Evolutionary conservation across 257 asterid species (phyloP), one percentile per base, ranked within the genome.

Genomic region (Perilla frutescens): DNA sequence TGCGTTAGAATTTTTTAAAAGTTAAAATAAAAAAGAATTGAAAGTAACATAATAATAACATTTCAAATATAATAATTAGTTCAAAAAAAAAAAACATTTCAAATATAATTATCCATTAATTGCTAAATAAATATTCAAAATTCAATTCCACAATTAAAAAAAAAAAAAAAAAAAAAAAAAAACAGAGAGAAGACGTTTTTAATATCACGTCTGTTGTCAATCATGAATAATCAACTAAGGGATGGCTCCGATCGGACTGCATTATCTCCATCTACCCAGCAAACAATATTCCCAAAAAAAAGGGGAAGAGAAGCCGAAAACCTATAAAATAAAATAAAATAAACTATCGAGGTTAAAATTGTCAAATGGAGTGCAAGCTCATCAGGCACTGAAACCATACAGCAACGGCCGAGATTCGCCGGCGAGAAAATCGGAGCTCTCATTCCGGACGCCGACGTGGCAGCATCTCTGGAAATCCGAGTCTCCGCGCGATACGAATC

Each of bases 371-470:
- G 70, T 8, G 37, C 29, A 1, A 51, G 20, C 73, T 51, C 54
- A 73, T 77, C 80, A 79, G 41, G 78, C 72, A 9, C 70, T 82
- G 78, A 67, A 83, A 4, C 87, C 87, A 26, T 81, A 77, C 34
- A 92, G 84, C 82, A 92, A 48, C 69, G 96, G 86, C 43, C 83
- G 83, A 49, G 96, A 79, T 73, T 92, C 92, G 50, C 81, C 76
- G 66, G 71, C 66, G 63, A 73, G 49, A 1, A 32, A 8, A 56
- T 75, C 84, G 11, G 82, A 66, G 41, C 66, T 69, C 57, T 64
- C 78, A 66, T 53, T 79, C 75, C 82, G 73, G 66, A 41, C 54
- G 48, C 85, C 85, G 56, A 57, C 86, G 61, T 69, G 84, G 82
- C 88, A 72, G 78, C 90, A 81, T 70, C 88, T 80, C 81, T 76